Conservation (phyloP, 768 basidiomycete species). For the Hygrophorus pudorinus region DNA sequence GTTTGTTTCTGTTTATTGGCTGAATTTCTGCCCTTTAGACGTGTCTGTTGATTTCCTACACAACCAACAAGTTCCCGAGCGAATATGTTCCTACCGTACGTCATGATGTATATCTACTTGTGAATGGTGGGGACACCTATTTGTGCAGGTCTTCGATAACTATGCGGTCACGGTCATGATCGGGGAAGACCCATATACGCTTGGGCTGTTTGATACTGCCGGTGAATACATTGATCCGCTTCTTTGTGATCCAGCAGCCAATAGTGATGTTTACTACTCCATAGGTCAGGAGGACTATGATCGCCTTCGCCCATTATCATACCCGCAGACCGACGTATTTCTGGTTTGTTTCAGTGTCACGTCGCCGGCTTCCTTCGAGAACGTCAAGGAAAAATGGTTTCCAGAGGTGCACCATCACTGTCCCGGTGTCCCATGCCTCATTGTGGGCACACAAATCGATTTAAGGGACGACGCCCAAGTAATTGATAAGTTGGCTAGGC, state of each 20-base stretch:
- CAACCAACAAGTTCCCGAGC: constrained; percentile 96
- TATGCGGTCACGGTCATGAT: constrained; percentile 99
- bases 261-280: constrained; percentile 1
- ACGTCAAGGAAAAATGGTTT: constrained; percentile 99
- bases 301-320: constrained; percentile 95
- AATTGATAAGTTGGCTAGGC: constrained; percentile 88
- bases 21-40: constrained; percentile 44
- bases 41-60: constrained; percentile 94
- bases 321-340: constrained; percentile 99
- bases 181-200: constrained; percentile 97
- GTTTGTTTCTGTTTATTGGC: too few species aligned
- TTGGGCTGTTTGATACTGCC: constrained; percentile 98
- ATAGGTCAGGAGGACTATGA: constrained; percentile 99
- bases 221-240: constrained; percentile 43
- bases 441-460: constrained; percentile 98
- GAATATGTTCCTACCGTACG: constrained; percentile 98
- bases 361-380: constrained; percentile 96
- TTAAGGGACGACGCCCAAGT: constrained; percentile 89
- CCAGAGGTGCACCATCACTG: constrained; percentile 99
- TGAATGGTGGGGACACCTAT: constrained; percentile 12
- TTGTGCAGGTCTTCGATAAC: constrained; percentile 80
- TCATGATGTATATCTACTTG: constrained; percentile 18
- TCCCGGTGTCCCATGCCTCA: constrained; percentile 97
- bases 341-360: constrained; percentile 99
- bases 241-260: constrained; percentile 1